Base-by-base conservation (phyloP, 495 filamentous ascomycete species). In the Geoglossum glabrum region DNA sequence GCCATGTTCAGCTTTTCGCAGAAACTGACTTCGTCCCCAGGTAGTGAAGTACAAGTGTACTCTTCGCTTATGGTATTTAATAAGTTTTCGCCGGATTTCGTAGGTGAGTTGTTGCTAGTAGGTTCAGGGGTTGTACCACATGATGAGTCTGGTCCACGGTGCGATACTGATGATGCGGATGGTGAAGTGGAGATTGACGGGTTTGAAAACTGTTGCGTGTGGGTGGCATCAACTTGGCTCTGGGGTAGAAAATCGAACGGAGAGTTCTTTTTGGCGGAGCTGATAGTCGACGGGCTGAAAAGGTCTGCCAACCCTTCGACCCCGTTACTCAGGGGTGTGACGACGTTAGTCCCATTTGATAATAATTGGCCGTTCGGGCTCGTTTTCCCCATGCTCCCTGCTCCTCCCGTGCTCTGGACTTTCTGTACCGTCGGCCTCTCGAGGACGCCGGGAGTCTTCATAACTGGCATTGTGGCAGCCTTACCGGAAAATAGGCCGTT, bases 111-210 rank as follows among this genome's bases (percentile, higher is more conserved):
- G 28, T 74, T 66, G 43, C 72, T 77, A 15, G 36, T 15, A 15
- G 83, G 80, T 62, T 86, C 83, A 1, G 83, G 83, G 17, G 81
- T 84, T n/a, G 83, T 87, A 23, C 87, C 88, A 64, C 79, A 89
- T 5, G 92, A 98, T n/a, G 89, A 95, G 61, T 78, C 64, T 69
- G 72, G 73, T 73, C 86, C 71, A 70, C 72, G 78, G 69, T 90
- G 69, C 21, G 72, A 73, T 57, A 74, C 77, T 26, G 79, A 82
- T 1, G 82, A 84, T 11, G 79, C 78, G 6, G 68, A 73, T 47
- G 76, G 76, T 11, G 82, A 85, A 23, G 73, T 77, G 9, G 66
- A 74, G 27, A 63, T 56, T 1, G 66, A 68, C 25, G 59, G 47
- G 10, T 61, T 61, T n/a, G 64, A 62, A 11, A 58, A 26, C 65